Conservation (phyloP, 805 yeast genomes). For the Myxozyma nipponensis region DNA sequence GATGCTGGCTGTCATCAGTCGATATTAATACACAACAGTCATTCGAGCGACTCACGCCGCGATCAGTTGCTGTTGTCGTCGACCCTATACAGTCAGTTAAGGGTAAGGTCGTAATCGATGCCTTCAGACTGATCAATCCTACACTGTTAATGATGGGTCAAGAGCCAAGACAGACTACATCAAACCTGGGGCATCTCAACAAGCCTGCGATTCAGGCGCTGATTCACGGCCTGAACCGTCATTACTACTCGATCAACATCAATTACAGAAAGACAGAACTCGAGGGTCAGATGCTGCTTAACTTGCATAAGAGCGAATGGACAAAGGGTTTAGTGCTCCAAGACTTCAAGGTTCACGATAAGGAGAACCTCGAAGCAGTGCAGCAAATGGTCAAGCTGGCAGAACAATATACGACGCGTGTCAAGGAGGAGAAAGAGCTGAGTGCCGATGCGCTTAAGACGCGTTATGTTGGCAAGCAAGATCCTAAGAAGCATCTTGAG, state of each 20-base stretch:
- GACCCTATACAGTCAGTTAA: constrained; percentile 98
- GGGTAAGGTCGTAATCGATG: constrained; percentile 98
- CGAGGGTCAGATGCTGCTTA: constrained; percentile 90
- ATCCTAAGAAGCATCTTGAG: constrained; percentile 93
- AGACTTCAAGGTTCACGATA: constrained; percentile 75
- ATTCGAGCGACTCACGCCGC: constrained; percentile 88
- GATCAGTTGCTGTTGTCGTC: constrained; percentile 97
- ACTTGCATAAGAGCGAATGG: constrained; percentile 94
- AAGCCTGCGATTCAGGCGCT: constrained; percentile 96
- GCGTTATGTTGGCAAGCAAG: constrained; percentile 96
- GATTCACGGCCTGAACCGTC: constrained; percentile 95
- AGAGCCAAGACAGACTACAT: constrained; percentile 96
- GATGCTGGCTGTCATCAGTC: constrained; percentile 98
- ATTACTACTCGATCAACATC: constrained; percentile 90
- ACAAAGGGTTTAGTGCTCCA: constrained; percentile 79
- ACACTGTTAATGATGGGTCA: constrained; percentile 88
- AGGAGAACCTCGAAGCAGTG: constrained; percentile 66
- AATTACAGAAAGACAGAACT: constrained; percentile 88
- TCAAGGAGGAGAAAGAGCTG: constrained; percentile 86
- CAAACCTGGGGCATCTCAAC: constrained; percentile 90
- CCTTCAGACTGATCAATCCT: constrained; percentile 89
- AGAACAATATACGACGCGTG: constrained; percentile 80
- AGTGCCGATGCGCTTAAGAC: constrained; percentile 86
- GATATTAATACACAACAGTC: constrained; percentile 98
- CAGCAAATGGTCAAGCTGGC: constrained; percentile 85